These are phyloP conservation scores for Rostrohypoxylon terebratum DNA, from an alignment of 495 filamentous ascomycete genomes.

Conservation along the genomic window DNA sequence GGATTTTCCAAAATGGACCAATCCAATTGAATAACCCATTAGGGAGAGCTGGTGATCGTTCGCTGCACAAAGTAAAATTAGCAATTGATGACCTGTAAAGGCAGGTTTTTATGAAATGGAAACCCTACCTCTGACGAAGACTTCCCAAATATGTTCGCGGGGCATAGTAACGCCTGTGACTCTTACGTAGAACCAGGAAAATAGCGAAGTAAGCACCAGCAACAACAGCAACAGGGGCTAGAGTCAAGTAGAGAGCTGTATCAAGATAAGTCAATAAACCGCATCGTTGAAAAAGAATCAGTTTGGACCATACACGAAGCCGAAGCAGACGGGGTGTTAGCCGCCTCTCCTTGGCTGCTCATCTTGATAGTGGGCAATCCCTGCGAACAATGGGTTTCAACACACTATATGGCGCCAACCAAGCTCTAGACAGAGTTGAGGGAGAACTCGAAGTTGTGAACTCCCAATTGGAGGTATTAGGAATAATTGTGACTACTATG, in stretches of 20 bases:
- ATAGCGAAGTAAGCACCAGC: conserved; percentile 72
- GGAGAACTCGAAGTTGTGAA: not conserved
- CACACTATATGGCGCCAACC: not conserved
- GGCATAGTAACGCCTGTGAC: conserved; percentile 81
- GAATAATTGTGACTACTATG: conserved; percentile 15
- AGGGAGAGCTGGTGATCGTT: conserved; percentile 75
- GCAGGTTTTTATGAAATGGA: conserved; percentile 4
- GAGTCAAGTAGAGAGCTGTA: conserved; percentile 60
- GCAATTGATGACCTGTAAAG: not conserved
- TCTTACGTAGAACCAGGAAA: conserved; percentile 82
- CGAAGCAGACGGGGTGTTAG: conserved; percentile 28
- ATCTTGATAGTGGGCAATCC: conserved; percentile 32
- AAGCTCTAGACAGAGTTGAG: not conserved
- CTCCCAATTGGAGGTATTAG: conserved; percentile 10
- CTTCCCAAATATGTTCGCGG: conserved; percentile 88
- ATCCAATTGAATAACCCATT: conserved; percentile 82
- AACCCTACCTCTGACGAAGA: conserved; percentile 70
- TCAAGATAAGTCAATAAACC: conserved; percentile 22
- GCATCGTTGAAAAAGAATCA: not conserved
- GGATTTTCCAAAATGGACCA: conserved; percentile 77
- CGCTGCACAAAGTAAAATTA: conserved; percentile 55
- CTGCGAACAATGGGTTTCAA: conserved; percentile 6
- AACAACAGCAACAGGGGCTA: conserved; percentile 75
- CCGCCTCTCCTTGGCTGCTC: conserved; percentile 43
- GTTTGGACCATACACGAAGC: conserved; percentile 34